Base-by-base conservation (phyloP, 768 basidiomycete genomes). In the Psilocybe tampanensis region DNA sequence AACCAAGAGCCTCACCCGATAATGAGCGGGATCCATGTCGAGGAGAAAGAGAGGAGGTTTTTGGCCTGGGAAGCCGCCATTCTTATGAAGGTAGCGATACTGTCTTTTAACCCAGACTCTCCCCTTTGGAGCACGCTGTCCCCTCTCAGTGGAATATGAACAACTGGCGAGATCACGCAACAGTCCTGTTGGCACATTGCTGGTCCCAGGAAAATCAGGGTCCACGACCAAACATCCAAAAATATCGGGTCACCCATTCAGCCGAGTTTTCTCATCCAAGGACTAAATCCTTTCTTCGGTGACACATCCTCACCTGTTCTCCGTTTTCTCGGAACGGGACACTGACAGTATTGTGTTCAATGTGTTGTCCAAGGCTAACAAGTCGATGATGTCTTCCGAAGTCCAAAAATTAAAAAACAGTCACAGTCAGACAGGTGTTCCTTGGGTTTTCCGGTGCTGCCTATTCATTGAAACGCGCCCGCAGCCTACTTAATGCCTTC, bases 1-100 rank as follows among this genome's bases (percentile, higher is more conserved):
- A 43, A 66, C 64, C 53, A 80, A 64, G 52, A 86, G 72, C 34
- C 86, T 76, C 12, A 73, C 64, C 42, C 85, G 83, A 66, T 84
- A 86, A 54, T 66, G 63, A 18, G 70, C 66, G 45, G 78, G 78
- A 55, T 78, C 67, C 77, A 79, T 77, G 63, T 55, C 55, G 47
- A 53, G 51, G 52, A 19, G 41, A 47, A 54, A 42, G 54, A 55
- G 32, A 49, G 53, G 24, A 39, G 17, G 22, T 24, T 44, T 21
- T 49, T 18, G 26, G 34, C 17, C 49, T 23, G 45, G 49, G 44
- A 55, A 39, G n/a, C 18, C 24, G 21, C 19, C 48, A 54, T 32
- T 50, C 41, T 44, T 56, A 52, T 29, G 44, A 47, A 48, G 47
- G 44, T 47, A 19, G 26, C 47, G n/a, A 29, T 48, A 54, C 26